Evolutionary conservation across 352 stramenopile species (phyloP), one percentile per base, ranked within the genome.

Genomic region (Blastocystis hominis): DNA sequence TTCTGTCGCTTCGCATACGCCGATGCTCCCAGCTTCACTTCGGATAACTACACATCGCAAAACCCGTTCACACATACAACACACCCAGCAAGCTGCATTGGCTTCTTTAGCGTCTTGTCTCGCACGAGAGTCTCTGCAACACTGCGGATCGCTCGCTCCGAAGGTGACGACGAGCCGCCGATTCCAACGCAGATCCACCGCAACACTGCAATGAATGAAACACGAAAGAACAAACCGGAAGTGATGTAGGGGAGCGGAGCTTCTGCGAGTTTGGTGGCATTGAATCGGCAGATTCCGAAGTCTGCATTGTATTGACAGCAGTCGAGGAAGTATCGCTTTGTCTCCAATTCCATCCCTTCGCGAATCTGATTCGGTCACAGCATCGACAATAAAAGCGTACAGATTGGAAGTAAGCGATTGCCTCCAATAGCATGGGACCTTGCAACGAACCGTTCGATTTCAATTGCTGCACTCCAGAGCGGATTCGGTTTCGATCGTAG

Each of bases 401-500:
- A 1, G 10, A 1, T 84, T 84, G 72, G n/a, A 84, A 84, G 72
- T 66, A 84, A 4, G 5, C 9, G n/a, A 64, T 44, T n/a, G 72
- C 50, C 13, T 44, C 2, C 4, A 84, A 34, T 44, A 84, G 20
- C 7, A 34, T 17, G 34, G 46, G 15, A 5, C 59, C 72, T 3
- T 84, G 44, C 36, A 84, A 66, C 36, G n/a, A 34, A 10, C 62
- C 47, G 13, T 34, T 38, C 56, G 36, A 46, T 47, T 47, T 56
- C 9, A 84, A 30, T 9, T 66, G 36, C 17, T 20, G n/a, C 15
- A 84, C 47, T 13, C 47, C 72, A 6, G 34, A 34, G 30, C 72
- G 72, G 7, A 84, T 40, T 30, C 72, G 72, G 56, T 84, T 84
- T 15, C 72, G 72, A 64, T 84, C 72, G 56, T 84, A 84, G n/a